phyloP scores from a whole-genome alignment of 305 asterid genomes.

The Andrographis paniculata region DNA sequence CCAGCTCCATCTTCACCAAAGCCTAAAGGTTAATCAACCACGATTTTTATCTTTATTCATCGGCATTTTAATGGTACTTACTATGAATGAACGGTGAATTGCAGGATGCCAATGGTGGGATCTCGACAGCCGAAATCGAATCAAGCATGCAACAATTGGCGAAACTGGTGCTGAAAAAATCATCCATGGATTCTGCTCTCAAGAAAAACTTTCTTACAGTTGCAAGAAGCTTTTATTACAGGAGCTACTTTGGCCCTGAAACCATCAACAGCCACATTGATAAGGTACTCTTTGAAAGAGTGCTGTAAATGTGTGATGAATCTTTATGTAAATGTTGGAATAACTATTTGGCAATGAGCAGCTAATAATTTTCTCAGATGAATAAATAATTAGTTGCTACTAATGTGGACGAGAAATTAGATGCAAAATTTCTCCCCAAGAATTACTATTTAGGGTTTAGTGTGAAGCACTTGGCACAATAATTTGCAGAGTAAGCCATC shows the following conservation, averaged over 20 bases:
- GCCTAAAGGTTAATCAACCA: constrained; percentile 27
- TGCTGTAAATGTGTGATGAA: no score
- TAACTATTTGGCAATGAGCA: no score
- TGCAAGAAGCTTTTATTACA: constrained; percentile 39
- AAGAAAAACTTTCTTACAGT: constrained; percentile 34
- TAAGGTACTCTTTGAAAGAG: constrained; percentile 48
- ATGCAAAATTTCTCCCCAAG: no score
- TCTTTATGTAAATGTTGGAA: no score
- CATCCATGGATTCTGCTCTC: constrained; percentile 22
- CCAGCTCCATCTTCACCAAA: constrained; percentile 30
- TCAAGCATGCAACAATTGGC: constrained; percentile 32
- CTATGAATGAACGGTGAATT: constrained; percentile 8
- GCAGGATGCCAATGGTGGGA: constrained; percentile 4
- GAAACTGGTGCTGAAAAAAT: constrained; percentile 22
- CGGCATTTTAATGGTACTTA: background rate
- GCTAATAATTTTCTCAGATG: no score
- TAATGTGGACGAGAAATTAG: no score
- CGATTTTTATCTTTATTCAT: background rate
- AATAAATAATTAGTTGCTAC: no score
- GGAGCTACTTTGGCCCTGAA: constrained; percentile 27
- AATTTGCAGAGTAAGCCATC: no score
- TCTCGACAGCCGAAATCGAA: constrained; percentile 19
- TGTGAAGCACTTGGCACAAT: no score
- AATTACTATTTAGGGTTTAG: no score
- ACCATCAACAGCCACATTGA: constrained; percentile 36